phyloP scores from a whole-genome alignment of 1,139 yeast genomes.

The Zhuliangozyma blackwelliae region DNA sequence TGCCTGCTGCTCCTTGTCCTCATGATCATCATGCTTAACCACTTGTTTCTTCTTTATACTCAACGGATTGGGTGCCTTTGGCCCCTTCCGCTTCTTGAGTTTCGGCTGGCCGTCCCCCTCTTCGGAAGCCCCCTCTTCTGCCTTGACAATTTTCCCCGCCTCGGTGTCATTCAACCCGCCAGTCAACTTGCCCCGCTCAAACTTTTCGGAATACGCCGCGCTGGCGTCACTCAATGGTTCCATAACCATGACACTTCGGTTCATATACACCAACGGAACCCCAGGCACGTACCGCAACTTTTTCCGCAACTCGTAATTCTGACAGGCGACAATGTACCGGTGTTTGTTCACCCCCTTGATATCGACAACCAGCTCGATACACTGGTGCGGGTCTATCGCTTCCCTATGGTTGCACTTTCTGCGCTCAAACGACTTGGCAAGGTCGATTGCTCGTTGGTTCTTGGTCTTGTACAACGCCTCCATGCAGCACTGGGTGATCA shows the following conservation, averaged over 20 bases:
- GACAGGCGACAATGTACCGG: constrained; percentile 85
- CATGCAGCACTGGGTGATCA: constrained; percentile 96
- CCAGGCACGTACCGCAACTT: constrained; percentile 76
- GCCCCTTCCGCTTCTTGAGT: constrained; percentile 57
- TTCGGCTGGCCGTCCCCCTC: constrained; percentile 17
- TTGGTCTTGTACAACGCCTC: constrained; percentile 72
- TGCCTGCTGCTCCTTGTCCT: constrained; percentile 4
- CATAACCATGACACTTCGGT: constrained; percentile 91
- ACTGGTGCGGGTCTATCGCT: constrained; percentile 59
- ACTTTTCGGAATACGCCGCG: constrained; percentile 44
- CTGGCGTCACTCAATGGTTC: constrained; percentile 85
- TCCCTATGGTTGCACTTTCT: constrained; percentile 57
- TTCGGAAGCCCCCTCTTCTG: constrained; percentile 17
- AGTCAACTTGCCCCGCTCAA: constrained; percentile 65
- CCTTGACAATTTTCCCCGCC: constrained; percentile 28
- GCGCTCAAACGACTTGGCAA: constrained; percentile 83
- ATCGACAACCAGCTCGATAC: constrained; percentile 68
- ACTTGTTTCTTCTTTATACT: constrained; percentile 69
- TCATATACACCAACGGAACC: constrained; percentile 81
- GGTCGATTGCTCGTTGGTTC: constrained; percentile 68
- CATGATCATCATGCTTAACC: constrained; percentile 6
- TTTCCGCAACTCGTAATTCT: constrained; percentile 64
- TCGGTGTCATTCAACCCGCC: constrained; percentile 68
- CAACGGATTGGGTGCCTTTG: constrained; percentile 77
- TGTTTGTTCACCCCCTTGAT: constrained; percentile 79